These are phyloP conservation scores for Sphagnum tenellum DNA, from an alignment of 225 moss, liverwort and hornwort species.

Conservation along the genomic window DNA sequence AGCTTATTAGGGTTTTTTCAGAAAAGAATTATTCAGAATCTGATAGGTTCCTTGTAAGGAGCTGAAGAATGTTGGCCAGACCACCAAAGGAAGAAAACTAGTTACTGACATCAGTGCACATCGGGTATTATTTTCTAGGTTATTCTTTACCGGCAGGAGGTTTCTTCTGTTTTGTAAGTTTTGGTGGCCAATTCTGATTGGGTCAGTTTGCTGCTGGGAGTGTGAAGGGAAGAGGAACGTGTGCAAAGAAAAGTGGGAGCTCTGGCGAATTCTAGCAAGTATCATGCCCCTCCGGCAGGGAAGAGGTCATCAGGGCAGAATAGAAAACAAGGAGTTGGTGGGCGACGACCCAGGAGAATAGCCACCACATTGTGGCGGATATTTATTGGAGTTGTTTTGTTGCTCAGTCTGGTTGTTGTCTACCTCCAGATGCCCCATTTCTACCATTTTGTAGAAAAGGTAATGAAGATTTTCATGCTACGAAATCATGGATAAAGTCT, in stretches of 20 bases:
- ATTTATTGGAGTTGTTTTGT: constrained; percentile 16
- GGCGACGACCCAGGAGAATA: constrained; percentile 41
- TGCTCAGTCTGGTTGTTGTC: constrained; percentile 30
- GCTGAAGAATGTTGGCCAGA: too few species aligned
- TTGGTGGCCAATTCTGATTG: too few species aligned
- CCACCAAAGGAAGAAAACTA: too few species aligned
- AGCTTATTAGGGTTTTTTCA: too few species aligned
- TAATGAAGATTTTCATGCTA: constrained; percentile 2
- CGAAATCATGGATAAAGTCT: not conserved
- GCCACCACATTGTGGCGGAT: constrained; percentile 33
- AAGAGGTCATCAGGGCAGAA: constrained; percentile 27
- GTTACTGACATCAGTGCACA: too few species aligned
- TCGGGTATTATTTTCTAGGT: too few species aligned
- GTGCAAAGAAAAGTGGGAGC: constrained; percentile 23
- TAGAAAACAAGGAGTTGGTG: constrained; percentile 15
- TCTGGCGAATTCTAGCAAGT: constrained; percentile 42
- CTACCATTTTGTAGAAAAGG: constrained; percentile 39
- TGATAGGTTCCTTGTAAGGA: too few species aligned
- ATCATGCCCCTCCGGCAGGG: constrained; percentile 39
- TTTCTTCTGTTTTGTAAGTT: too few species aligned
- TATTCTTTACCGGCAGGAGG: too few species aligned
- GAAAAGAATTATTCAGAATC: too few species aligned
- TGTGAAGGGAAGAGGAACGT: too few species aligned
- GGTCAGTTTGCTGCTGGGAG: too few species aligned
- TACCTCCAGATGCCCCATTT: constrained; percentile 33